Evolutionary conservation across 1,284 basidiomycete genomes (phyloP).

Genomic region (Ceratobasidium sp.): DNA sequence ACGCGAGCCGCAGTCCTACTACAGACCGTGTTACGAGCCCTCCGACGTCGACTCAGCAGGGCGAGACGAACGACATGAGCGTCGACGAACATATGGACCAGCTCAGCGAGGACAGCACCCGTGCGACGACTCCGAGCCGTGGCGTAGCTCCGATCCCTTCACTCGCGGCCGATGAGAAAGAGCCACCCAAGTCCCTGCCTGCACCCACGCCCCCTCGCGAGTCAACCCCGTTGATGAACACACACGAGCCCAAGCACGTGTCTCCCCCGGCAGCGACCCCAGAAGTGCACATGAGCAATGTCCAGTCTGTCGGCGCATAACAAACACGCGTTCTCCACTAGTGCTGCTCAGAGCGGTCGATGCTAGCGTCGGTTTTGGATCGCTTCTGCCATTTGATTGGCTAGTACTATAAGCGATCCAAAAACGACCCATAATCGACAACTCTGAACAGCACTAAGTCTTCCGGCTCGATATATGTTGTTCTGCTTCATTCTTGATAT

Average conservation of each 20-base stretch:
- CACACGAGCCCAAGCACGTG: not conserved
- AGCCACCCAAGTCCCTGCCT: not conserved
- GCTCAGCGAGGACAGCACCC: constrained; percentile 29
- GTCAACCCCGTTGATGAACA: not conserved
- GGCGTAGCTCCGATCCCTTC: not conserved
- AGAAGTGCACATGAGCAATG: constrained; percentile 8
- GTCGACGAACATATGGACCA: constrained; percentile 14
- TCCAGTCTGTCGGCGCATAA: constrained; percentile 21
- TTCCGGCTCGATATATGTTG: constrained; percentile 1
- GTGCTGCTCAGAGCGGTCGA: too few relatives aligned
- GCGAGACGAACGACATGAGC: not conserved
- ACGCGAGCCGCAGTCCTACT: not conserved
- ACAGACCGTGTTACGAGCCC: not conserved
- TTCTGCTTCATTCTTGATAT: not conserved
- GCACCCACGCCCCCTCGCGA: not conserved
- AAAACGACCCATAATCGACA: not conserved
- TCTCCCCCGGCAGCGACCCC: not conserved
- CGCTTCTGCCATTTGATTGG: not conserved
- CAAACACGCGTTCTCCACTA: too few relatives aligned
- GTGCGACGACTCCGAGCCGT: constrained; percentile 7
- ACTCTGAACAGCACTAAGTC: not conserved
- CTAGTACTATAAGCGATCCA: not conserved
- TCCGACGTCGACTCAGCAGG: constrained; percentile 1
- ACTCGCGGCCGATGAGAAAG: not conserved
- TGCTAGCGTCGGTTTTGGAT: not conserved